phyloP scores from a whole-genome alignment of 1,284 basidiomycete species.

The Trametes pubescens region DNA sequence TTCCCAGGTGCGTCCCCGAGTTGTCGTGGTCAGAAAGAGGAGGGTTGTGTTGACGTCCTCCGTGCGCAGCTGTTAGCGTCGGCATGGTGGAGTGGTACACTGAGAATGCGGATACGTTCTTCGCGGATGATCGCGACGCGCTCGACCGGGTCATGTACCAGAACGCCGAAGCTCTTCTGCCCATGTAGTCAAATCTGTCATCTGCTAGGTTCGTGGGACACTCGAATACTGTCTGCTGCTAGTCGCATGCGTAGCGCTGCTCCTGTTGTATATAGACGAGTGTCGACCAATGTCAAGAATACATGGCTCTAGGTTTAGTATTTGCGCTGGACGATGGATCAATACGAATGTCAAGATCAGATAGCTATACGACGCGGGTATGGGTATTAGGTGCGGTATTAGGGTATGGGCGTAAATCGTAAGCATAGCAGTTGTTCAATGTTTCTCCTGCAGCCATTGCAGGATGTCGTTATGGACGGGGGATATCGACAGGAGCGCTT shows the following conservation, averaged over 20 bases:
- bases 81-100: conserved; percentile 68
- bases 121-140: conserved; percentile 35
- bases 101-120: conserved; percentile 56
- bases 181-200: neutral
- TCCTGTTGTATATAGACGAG: too few relatives aligned
- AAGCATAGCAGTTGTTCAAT: conserved; percentile 3
- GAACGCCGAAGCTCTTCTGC: conserved; percentile 60
- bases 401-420: neutral
- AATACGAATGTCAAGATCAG: neutral
- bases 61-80: conserved; percentile 59
- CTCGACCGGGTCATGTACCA: conserved; percentile 35
- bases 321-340: neutral
- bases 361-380: too few relatives aligned
- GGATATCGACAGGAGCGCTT: conserved; percentile 68
- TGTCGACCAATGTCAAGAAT: too few relatives aligned
- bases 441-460: conserved; percentile 61
- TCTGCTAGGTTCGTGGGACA: too few relatives aligned
- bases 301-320: too few relatives aligned
- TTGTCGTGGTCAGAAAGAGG: neutral
- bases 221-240: too few relatives aligned
- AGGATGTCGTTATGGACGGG: conserved; percentile 67
- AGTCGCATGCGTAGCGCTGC: too few relatives aligned
- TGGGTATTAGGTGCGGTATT: neutral
- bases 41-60: neutral
- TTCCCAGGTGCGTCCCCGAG: conserved; percentile 59